Percentiles rank a stretch among this genome's conserved stretches.
Conservation (phyloP, 495 filamentous ascomycete genomes). For the Hypoxylon lenormandii region DNA sequence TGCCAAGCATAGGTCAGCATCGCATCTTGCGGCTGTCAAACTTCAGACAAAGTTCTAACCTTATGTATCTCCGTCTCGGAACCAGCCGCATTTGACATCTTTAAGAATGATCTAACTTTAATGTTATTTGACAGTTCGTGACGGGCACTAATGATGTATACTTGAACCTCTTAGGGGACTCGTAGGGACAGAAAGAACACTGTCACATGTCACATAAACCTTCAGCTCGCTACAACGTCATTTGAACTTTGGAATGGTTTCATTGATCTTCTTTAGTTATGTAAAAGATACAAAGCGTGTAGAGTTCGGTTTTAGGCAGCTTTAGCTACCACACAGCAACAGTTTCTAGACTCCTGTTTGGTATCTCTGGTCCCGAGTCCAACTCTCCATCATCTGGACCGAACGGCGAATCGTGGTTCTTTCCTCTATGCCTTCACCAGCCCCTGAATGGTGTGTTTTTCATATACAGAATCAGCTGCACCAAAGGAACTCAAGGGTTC, state of each 20-base stretch:
- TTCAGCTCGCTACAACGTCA: too few relatives aligned
- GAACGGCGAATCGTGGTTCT: constrained; percentile 5
- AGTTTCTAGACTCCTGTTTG: constrained; percentile 37
- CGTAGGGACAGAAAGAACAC: not conserved
- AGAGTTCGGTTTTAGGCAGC: constrained; percentile 24
- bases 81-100: constrained; percentile 6
- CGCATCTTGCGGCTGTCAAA: not conserved
- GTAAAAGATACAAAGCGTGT: constrained; percentile 48
- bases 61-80: not conserved
- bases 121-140: not conserved
- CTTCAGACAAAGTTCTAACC: not conserved
- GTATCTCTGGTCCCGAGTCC: constrained; percentile 19
- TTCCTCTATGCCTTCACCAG: not conserved
- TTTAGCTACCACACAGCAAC: constrained; percentile 20
- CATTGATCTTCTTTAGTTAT: constrained; percentile 42
- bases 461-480: constrained; percentile 37
- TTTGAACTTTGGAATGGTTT: constrained; percentile 37
- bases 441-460: constrained; percentile 18
- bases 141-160: not conserved
- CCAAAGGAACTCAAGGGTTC: constrained; percentile 21
- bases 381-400: constrained; percentile 6
- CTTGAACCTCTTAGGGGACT: not conserved
- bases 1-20: not conserved
- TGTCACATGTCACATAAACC: too few relatives aligned
- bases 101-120: not conserved